A percentile compares a stretch with the other conserved stretches of the same genome.
Evolutionary conservation across 2,329 filamentous ascomycete species (phyloP).

Genomic region (Epichloe baconii): DNA sequence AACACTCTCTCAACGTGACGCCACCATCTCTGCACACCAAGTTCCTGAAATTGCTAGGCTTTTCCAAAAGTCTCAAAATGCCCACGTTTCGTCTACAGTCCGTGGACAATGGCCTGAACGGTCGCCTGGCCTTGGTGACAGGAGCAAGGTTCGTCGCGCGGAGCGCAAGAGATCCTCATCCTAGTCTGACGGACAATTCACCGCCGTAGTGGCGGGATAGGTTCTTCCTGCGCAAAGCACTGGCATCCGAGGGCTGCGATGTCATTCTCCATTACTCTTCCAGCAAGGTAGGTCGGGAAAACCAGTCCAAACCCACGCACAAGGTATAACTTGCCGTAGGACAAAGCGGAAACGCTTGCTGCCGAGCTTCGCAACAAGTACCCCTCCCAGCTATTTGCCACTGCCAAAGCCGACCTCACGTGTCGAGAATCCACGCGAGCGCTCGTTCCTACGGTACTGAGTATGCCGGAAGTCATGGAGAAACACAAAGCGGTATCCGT

Average conservation of each 20-base stretch:
- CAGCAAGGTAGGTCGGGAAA: slow-evolving; percentile 1
- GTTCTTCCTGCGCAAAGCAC: slow-evolving; percentile 3
- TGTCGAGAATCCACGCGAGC: slow-evolving; percentile 3
- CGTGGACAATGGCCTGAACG: slow-evolving; percentile 1
- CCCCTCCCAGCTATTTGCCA: slow-evolving; percentile 4
- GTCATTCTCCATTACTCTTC: slow-evolving; percentile 5
- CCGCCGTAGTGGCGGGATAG: slow-evolving; percentile 4
- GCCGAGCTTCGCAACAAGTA: not conserved
- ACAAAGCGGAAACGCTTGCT: slow-evolving; percentile 2
- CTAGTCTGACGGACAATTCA: not conserved
- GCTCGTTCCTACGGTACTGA: not conserved
- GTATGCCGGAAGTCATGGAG: not conserved
- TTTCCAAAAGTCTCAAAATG: not conserved
- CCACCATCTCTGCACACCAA: not conserved
- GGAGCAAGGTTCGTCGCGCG: slow-evolving; percentile 4
- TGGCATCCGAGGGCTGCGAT: slow-evolving; percentile 6
- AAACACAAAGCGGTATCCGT: slow-evolving; percentile 4
- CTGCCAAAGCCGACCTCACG: slow-evolving; percentile 3
- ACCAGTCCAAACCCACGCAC: too few relatives aligned
- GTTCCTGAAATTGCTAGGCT: not conserved
- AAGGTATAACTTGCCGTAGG: not conserved
- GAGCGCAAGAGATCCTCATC: not conserved
- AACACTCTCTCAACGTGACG: not conserved
- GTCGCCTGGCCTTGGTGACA: slow-evolving; percentile 5
- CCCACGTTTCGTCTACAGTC: not conserved